Conservation (phyloP, 2,329 filamentous ascomycete genomes). For the Bipolaris bicolor region DNA sequence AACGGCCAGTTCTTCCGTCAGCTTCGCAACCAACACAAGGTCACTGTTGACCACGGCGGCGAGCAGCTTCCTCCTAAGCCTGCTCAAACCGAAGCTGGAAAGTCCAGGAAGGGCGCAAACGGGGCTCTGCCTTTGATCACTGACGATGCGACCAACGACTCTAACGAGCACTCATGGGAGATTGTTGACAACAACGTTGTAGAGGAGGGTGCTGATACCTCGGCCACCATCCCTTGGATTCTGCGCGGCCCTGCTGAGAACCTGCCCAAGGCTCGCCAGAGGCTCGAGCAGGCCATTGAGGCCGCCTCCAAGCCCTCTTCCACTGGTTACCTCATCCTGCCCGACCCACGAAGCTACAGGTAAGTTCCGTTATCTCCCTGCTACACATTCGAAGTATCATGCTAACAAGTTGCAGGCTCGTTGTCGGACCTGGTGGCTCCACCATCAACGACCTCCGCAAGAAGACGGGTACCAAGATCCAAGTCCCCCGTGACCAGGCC, state of each 20-base stretch:
- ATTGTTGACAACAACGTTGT: conserved; percentile 68
- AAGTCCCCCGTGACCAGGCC: conserved; percentile 82
- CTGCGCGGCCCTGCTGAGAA: conserved; percentile 79
- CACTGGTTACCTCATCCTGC: conserved; percentile 86
- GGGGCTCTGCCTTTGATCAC: conserved; percentile 88
- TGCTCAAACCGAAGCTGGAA: conserved; percentile 55
- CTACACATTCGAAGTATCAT: neutral
- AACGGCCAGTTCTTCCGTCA: conserved; percentile 93
- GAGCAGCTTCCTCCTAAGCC: conserved; percentile 76
- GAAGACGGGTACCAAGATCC: conserved; percentile 91
- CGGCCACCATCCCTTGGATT: conserved; percentile 80
- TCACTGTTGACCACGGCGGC: conserved; percentile 90
- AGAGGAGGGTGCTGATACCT: conserved; percentile 59
- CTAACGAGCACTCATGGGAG: conserved; percentile 81
- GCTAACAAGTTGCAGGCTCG: conserved; percentile 59
- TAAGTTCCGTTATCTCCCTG: conserved; percentile 2
- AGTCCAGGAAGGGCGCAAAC: conserved; percentile 60
- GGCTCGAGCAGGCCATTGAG: conserved; percentile 74
- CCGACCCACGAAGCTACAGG: conserved; percentile 84
- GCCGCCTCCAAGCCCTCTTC: conserved; percentile 72
- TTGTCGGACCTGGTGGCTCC: conserved; percentile 86
- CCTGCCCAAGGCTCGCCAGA: conserved; percentile 79
- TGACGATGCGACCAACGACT: conserved; percentile 66
- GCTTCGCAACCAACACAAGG: conserved; percentile 82
- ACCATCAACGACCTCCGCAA: conserved; percentile 93